A percentile compares a stretch with the other conserved stretches of the same genome.
These are phyloP conservation scores for Sisymbrium altissimum DNA, from an alignment of 345 rosid species.

Conservation along the genomic window DNA sequence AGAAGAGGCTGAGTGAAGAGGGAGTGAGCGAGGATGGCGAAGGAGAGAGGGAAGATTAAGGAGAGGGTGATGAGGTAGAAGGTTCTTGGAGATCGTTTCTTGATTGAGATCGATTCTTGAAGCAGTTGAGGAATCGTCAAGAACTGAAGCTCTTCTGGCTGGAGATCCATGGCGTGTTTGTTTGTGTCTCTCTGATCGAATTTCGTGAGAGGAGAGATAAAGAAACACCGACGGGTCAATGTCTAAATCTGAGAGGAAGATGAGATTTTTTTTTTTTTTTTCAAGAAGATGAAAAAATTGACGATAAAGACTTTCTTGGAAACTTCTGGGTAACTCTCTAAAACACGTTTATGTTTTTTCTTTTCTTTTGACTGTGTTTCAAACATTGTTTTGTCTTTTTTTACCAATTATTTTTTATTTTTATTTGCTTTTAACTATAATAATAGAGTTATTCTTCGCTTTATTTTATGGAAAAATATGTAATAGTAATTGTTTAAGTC, in stretches of 20 bases:
- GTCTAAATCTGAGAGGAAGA: conserved; percentile 17
- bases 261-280: background rate
- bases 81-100: conserved; percentile 56
- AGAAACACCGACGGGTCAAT: conserved; percentile 13
- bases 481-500: background rate
- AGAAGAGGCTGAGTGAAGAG: conserved; percentile 77
- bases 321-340: conserved; percentile 9
- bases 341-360: conserved; percentile 15
- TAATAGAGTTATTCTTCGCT: background rate
- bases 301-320: conserved; percentile 22
- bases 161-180: conserved; percentile 56
- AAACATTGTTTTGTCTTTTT: background rate
- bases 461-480: no score
- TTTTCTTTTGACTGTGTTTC: background rate
- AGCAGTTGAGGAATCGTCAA: conserved; percentile 48
- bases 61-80: conserved; percentile 69
- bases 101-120: conserved; percentile 65
- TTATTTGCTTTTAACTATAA: no score
- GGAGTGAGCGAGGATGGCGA: conserved; percentile 81
- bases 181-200: background rate
- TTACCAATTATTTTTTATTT: background rate
- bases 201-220: conserved; percentile 5
- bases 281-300: background rate
- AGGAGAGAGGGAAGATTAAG: conserved; percentile 75
- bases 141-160: conserved; percentile 73